Conservation (phyloP, 1,284 basidiomycete species). For the Trametes pubescens region DNA sequence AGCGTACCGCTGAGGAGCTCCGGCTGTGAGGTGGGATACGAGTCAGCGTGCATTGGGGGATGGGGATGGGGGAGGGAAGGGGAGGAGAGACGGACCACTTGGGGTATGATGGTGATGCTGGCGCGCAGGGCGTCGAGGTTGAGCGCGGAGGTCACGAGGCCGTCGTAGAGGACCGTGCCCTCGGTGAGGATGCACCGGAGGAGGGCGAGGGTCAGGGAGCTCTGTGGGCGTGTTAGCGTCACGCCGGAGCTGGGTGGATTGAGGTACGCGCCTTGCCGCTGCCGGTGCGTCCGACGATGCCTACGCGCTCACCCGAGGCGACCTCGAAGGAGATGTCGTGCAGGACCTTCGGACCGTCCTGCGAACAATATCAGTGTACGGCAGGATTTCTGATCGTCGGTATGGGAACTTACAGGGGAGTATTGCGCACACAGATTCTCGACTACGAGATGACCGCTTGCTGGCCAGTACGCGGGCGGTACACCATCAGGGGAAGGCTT, state of each 20-base stretch:
- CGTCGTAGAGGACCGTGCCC: slow-evolving; percentile 52
- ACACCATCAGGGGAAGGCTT: slow-evolving; percentile 53
- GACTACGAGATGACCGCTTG: slow-evolving; percentile 71
- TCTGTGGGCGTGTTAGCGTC: slow-evolving; percentile 39
- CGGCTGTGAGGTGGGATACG: slow-evolving; percentile 50
- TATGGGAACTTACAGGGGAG: slow-evolving; percentile 45
- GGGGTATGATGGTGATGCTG: slow-evolving; percentile 58
- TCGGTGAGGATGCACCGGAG: slow-evolving; percentile 58
- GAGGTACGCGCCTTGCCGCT: slow-evolving; percentile 64
- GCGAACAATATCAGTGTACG: slow-evolving; percentile 10
- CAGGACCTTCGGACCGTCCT: slow-evolving; percentile 55
- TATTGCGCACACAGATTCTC: slow-evolving; percentile 70
- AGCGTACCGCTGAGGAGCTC: slow-evolving; percentile 69
- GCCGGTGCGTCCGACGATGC: slow-evolving; percentile 74
- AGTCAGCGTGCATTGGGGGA: neutral
- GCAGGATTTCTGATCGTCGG: neutral
- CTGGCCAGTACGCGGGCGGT: slow-evolving; percentile 84
- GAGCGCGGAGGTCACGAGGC: slow-evolving; percentile 46
- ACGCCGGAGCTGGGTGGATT: neutral
- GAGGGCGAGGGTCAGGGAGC: slow-evolving; percentile 53
- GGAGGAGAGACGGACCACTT: slow-evolving; percentile 38
- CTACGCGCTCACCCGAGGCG: slow-evolving; percentile 61
- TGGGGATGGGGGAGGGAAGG: neutral
- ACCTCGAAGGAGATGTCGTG: slow-evolving; percentile 58
- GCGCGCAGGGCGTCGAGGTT: slow-evolving; percentile 69